Percentiles rank a stretch among this genome's conserved stretches.
Conservation (phyloP, 2,329 filamentous ascomycete species). For the Knufia fluminis region DNA sequence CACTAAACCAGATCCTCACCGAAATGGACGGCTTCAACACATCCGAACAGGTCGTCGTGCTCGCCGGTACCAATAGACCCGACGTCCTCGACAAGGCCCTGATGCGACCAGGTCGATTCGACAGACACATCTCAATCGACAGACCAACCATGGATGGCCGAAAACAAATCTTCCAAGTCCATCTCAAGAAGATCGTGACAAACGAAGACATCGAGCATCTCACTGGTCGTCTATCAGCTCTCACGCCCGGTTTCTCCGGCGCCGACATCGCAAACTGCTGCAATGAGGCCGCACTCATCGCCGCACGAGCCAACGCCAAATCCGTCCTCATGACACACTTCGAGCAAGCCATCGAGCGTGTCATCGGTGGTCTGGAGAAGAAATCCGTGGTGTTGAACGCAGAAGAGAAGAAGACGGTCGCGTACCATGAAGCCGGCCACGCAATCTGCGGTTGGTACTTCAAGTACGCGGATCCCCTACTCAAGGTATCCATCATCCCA, state of each 20-base stretch:
- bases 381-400: slow-evolving; percentile 90
- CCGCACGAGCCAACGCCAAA: slow-evolving; percentile 71
- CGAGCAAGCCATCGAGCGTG: slow-evolving; percentile 93
- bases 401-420: slow-evolving; percentile 88
- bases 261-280: slow-evolving; percentile 98
- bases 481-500: slow-evolving; percentile 98
- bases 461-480: slow-evolving; percentile 86
- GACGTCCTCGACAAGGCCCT: slow-evolving; percentile 92
- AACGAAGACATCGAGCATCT: slow-evolving; percentile 81
- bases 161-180: slow-evolving; percentile 91
- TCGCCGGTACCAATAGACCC: slow-evolving; percentile 91
- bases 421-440: slow-evolving; percentile 96
- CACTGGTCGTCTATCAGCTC: slow-evolving; percentile 75
- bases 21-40: slow-evolving; percentile 99
- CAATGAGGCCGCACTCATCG: slow-evolving; percentile 93
- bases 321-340: slow-evolving; percentile 84
- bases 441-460: slow-evolving; percentile 99
- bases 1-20: slow-evolving; percentile 93
- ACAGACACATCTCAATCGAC: slow-evolving; percentile 92
- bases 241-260: slow-evolving; percentile 94
- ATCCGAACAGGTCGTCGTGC: slow-evolving; percentile 86
- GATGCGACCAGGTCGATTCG: slow-evolving; percentile 93
- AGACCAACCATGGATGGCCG: slow-evolving; percentile 92
- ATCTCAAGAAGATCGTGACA: slow-evolving; percentile 89
- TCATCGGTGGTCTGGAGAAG: slow-evolving; percentile 92